Evolutionary conservation across 495 filamentous ascomycete genomes (phyloP).

Genomic region (Melanomma pulvis-pyrius): DNA sequence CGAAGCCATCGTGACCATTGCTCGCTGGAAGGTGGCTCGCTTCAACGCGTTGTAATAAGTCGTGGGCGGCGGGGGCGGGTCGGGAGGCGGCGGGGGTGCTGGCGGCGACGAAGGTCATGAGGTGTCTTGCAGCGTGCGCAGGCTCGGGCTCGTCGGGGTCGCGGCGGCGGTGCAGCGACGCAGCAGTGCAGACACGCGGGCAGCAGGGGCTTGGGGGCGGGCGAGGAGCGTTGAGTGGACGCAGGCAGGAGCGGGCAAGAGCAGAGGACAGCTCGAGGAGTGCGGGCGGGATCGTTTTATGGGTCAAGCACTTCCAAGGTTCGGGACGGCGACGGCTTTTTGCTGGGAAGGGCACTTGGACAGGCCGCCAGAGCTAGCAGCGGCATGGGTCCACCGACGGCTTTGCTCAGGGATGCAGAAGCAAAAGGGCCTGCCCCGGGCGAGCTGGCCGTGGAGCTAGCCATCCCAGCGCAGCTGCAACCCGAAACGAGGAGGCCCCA

Average conservation of each 20-base stretch:
- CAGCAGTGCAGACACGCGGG: neutral
- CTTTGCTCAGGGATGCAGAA: neutral
- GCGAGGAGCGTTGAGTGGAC: neutral
- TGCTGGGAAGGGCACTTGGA: neutral
- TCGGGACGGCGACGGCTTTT: neutral
- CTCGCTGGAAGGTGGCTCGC: constrained; percentile 4
- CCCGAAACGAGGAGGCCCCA: neutral
- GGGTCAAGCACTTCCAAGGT: neutral
- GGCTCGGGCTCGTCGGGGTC: constrained; percentile 9
- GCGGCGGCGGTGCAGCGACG: constrained; percentile 4
- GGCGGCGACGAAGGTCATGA: constrained; percentile 27
- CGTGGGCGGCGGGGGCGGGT: neutral
- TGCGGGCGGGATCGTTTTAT: constrained; percentile 17
- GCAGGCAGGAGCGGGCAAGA: neutral
- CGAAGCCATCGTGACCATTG: constrained; percentile 46
- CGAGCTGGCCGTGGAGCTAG: neutral
- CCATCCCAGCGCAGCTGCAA: neutral
- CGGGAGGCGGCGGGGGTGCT: neutral
- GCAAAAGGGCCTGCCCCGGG: neutral
- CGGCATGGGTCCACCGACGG: neutral
- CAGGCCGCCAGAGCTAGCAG: neutral
- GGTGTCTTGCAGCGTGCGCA: constrained; percentile 10
- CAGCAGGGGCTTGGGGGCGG: neutral
- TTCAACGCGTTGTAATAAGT: constrained; percentile 22
- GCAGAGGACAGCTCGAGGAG: neutral